Conservation (phyloP, 495 filamentous ascomycete genomes). For the Neurospora sp. region DNA sequence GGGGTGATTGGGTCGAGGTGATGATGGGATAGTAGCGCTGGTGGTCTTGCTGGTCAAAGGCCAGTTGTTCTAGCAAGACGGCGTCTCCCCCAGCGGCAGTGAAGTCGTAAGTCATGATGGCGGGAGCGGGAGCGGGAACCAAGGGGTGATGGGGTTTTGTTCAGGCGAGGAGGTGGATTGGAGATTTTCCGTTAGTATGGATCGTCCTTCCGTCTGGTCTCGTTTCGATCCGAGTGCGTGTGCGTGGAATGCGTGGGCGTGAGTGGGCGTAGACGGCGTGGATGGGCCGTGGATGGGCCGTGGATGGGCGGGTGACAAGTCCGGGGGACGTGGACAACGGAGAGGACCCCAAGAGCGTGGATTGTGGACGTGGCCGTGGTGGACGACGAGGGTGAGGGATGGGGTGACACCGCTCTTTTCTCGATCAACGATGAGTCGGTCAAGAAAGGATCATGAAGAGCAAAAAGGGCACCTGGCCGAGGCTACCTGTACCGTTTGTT, state of each 20-base stretch:
- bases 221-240: background rate
- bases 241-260: background rate
- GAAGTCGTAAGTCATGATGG: constrained; percentile 49
- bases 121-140: constrained; percentile 12
- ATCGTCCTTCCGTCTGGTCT: background rate
- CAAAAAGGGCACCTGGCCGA: background rate
- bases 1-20: constrained; percentile 30
- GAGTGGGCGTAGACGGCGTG: background rate
- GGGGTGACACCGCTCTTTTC: constrained; percentile 31
- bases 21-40: constrained; percentile 33
- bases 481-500: background rate
- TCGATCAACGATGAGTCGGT: constrained; percentile 21
- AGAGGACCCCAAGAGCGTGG: background rate
- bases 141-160: constrained; percentile 6
- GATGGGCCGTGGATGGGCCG: background rate
- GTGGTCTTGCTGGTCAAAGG: constrained; percentile 41
- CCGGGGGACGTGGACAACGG: background rate
- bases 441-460: constrained; percentile 21
- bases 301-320: background rate
- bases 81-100: constrained; percentile 38
- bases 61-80: constrained; percentile 42
- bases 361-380: constrained; percentile 14
- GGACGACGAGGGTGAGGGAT: constrained; percentile 3
- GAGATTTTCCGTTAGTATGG: constrained; percentile 19
- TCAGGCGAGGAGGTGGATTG: constrained; percentile 15